phyloP scores from a whole-genome alignment of 2,329 filamentous ascomycete species.

The Talaromyces sp. region DNA sequence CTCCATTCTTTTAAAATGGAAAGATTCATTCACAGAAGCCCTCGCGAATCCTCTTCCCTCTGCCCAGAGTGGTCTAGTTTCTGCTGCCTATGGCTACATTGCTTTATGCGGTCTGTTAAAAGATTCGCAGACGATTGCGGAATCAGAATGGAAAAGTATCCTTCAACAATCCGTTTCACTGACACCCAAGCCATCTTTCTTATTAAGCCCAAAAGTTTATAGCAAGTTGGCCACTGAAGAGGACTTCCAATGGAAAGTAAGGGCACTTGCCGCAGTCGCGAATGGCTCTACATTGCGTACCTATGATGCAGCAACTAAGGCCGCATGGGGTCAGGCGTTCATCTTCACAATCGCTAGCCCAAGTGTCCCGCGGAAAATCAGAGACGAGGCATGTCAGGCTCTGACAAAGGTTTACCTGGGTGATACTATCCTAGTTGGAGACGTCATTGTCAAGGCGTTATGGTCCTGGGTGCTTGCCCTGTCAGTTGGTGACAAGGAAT shows the following conservation, averaged over 20 bases:
- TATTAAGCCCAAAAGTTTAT: constrained; percentile 80
- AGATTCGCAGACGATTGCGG: constrained; percentile 47
- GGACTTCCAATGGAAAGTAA: constrained; percentile 71
- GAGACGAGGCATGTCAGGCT: constrained; percentile 57
- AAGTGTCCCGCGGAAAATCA: constrained; percentile 55
- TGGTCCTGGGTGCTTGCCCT: constrained; percentile 72
- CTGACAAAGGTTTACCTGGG: constrained; percentile 62
- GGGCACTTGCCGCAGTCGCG: constrained; percentile 62
- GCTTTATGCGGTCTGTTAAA: constrained; percentile 56
- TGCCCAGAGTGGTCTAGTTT: constrained; percentile 75
- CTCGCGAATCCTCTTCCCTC: constrained; percentile 70
- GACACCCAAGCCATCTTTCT: constrained; percentile 79
- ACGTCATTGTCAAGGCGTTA: constrained; percentile 63
- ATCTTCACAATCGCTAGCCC: constrained; percentile 70
- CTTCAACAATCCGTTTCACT: constrained; percentile 61
- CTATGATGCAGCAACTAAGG: constrained; percentile 45
- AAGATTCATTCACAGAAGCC: constrained; percentile 70
- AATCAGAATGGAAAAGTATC: constrained; percentile 43
- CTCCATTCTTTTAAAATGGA: constrained; percentile 47
- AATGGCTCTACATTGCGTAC: constrained; percentile 49
- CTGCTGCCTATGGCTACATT: constrained; percentile 68
- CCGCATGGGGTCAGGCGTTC: constrained; percentile 77
- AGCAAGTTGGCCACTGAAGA: constrained; percentile 69
- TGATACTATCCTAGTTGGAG: constrained; percentile 54
- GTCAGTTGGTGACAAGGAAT: constrained; percentile 73